phyloP scores from a whole-genome alignment of 2,329 filamentous ascomycete genomes.

The Emergomyces orientalis region DNA sequence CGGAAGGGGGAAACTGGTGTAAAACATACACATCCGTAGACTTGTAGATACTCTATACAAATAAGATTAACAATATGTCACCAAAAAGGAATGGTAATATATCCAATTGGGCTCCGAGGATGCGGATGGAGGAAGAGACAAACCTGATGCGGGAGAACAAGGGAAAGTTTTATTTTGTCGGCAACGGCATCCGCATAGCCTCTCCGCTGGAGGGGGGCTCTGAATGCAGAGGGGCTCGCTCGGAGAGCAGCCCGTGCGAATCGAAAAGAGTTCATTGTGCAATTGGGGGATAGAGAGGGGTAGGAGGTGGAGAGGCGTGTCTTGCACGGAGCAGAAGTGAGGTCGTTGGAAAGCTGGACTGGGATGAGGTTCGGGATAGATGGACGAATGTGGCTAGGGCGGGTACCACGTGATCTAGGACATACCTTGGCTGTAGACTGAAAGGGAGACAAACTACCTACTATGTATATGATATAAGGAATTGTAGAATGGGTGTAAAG shows the following conservation, averaged over 20 bases:
- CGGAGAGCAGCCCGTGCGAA: constrained; percentile 83
- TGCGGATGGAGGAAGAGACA: constrained; percentile 28
- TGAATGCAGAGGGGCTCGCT: constrained; percentile 66
- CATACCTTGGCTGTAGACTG: too few species aligned
- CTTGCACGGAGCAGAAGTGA: constrained; percentile 7
- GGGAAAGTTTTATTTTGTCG: constrained; percentile 97
- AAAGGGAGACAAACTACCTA: too few species aligned
- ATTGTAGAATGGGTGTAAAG: background rate
- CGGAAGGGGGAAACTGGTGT: background rate
- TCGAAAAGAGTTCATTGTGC: constrained; percentile 82
- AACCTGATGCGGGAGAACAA: constrained; percentile 98
- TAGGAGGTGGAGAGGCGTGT: constrained; percentile 12
- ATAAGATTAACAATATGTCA: constrained; percentile 19
- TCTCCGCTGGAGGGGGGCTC: constrained; percentile 70
- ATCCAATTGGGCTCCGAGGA: constrained; percentile 11
- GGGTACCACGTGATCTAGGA: background rate
- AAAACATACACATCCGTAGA: constrained; percentile 58
- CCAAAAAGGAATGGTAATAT: background rate
- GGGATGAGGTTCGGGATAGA: background rate
- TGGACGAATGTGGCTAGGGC: background rate
- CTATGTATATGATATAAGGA: background rate
- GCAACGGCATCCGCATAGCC: constrained; percentile 80
- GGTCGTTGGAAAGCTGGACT: constrained; percentile 13
- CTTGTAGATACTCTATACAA: constrained; percentile 56
- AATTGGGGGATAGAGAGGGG: constrained; percentile 20